Evolutionary conservation across 805 yeast species (phyloP), one percentile per base, ranked within the genome.

Genomic region (Tetrapisispora taiwanensis): DNA sequence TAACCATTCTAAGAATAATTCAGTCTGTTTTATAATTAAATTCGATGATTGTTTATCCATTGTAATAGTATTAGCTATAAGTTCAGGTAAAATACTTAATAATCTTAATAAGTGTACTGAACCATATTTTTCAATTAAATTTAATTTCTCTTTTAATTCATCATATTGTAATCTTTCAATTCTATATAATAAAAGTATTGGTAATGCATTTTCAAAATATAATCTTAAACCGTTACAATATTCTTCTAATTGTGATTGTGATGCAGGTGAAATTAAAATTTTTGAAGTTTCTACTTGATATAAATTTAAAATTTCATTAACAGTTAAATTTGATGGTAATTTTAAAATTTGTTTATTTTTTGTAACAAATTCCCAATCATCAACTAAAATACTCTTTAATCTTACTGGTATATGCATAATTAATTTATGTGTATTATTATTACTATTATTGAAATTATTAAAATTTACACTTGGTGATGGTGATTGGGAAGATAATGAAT

Each of bases 291-390:
- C 51, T 2, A 58, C 56, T 36, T 67, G 59, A 60, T 78, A 90
- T n/a, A 72, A 71, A 10, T 61, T 52, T 8, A 90, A 59, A 2
- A 87, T 73, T 2, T 65, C 67, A 1, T 69, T 66, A 1, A 84
- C 83, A 0, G 76, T 72, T 14, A 19, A 30, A 62, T 63, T 14
- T 76, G 68, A 0, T 20, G 96, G 96, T 35, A 89, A 60, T 22
- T 73, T 65, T 3, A 85, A 75, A 36, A 87, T 62, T 59, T 79
- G 78, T 42, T 81, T 81, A 52, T 87, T 84, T 53, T 84, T 84
- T 1, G 97, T 88, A 30, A 90, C 73, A 52, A 70, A 71, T 62
- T 90, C 96, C 98, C 97, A 90, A 67, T 90, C 97, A 60, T 86
- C 88, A 1, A 89, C 95, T 32, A 90, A 66, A 3, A 79, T 54